Conservation (phyloP, 2,329 filamentous ascomycete genomes). For the Neonectria faginata region DNA sequence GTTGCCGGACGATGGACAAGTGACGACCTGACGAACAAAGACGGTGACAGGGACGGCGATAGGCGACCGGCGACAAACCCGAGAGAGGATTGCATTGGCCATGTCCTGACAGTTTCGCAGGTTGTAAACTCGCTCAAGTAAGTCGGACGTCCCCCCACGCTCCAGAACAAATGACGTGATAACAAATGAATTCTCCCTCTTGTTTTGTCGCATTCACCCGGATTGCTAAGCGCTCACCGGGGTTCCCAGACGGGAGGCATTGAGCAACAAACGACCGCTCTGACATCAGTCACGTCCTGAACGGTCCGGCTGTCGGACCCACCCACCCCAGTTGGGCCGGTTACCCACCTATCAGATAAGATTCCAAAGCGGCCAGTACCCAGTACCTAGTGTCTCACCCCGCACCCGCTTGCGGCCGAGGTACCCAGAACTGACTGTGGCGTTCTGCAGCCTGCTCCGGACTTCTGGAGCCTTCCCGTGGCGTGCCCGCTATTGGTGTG, state of each 20-base stretch:
- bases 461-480: constrained; percentile 56
- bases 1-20: constrained; percentile 23
- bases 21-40: constrained; percentile 11
- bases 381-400: constrained; percentile 34
- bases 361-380: constrained; percentile 29
- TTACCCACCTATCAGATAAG: constrained; percentile 18
- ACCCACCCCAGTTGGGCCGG: constrained; percentile 17
- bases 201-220: constrained; percentile 1
- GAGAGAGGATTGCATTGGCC: constrained; percentile 3
- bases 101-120: constrained; percentile 17
- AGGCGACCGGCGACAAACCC: constrained; percentile 14
- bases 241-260: constrained; percentile 11
- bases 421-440: constrained; percentile 43
- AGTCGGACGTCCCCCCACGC: constrained; percentile 17
- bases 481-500: constrained; percentile 45
- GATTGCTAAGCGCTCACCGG: constrained; percentile 32
- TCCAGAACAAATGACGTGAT: constrained; percentile 4
- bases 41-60: constrained; percentile 27
- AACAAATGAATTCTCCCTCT: constrained; percentile 14
- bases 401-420: constrained; percentile 9
- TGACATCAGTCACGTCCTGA: constrained; percentile 31
- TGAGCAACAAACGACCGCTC: constrained; percentile 27
- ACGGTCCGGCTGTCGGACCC: constrained; percentile 28
- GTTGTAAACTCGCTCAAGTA: neutral
- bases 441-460: constrained; percentile 39